Evolutionary conservation across 495 filamentous ascomycete genomes (phyloP).

Genomic region (Aspergillus wentii): DNA sequence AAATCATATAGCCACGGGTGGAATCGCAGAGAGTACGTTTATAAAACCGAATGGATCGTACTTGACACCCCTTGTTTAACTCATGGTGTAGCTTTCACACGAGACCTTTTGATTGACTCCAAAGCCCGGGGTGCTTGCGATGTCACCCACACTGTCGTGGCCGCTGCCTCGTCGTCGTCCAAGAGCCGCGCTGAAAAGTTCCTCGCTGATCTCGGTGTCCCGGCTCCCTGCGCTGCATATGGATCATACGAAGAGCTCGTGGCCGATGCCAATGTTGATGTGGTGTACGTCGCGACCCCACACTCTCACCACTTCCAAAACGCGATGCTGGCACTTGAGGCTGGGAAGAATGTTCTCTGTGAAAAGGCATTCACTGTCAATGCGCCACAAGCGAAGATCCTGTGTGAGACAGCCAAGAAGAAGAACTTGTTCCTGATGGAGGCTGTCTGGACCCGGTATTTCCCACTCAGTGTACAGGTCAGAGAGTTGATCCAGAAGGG

Average conservation of each 20-base stretch:
- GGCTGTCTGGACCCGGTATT: constrained; percentile 92
- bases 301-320: constrained; percentile 97
- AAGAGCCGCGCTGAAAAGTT: constrained; percentile 63
- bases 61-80: too few species aligned
- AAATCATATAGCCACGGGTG: constrained; percentile 59
- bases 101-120: constrained; percentile 80
- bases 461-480: constrained; percentile 75
- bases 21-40: constrained; percentile 66
- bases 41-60: too few species aligned
- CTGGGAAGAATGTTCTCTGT: constrained; percentile 84
- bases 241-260: constrained; percentile 78
- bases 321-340: constrained; percentile 71
- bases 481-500: constrained; percentile 64
- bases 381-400: constrained; percentile 69
- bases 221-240: constrained; percentile 65
- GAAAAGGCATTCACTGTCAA: constrained; percentile 94
- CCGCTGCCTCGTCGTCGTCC: constrained; percentile 71
- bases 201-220: constrained; percentile 60
- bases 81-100: constrained; percentile 69
- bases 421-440: constrained; percentile 96
- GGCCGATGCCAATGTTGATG: constrained; percentile 71
- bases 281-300: constrained; percentile 89
- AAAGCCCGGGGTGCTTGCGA: constrained; percentile 64
- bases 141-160: constrained; percentile 71
- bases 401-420: constrained; percentile 66